A percentile compares a stretch with the other conserved stretches of the same genome.
These are phyloP conservation scores for Boechera retrofracta DNA, from an alignment of 345 rosid genomes.

Conservation along the genomic window DNA sequence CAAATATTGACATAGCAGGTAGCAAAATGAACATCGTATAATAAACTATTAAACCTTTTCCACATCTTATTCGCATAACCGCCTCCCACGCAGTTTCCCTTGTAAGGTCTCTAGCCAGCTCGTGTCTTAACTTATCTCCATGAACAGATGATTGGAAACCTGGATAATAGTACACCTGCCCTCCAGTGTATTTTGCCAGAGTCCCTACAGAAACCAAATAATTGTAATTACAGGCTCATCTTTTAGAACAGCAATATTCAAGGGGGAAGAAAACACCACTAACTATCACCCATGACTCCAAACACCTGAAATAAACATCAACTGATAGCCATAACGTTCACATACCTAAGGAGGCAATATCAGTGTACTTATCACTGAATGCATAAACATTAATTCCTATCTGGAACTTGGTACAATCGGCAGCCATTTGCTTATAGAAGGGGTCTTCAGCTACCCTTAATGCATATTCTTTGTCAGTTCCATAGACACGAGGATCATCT, in stretches of 20 bases:
- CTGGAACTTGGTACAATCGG: constrained; percentile 96
- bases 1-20: constrained; percentile 21
- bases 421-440: constrained; percentile 98
- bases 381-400: constrained; percentile 92
- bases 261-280: background rate
- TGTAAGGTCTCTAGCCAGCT: constrained; percentile 90
- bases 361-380: constrained; percentile 89
- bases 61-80: constrained; percentile 99
- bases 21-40: constrained; percentile 8
- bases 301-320: constrained; percentile 11
- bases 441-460: constrained; percentile 92
- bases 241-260: constrained; percentile 12
- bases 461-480: constrained; percentile 88
- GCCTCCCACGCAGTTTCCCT: constrained; percentile 99
- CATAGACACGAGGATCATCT: constrained; percentile 92
- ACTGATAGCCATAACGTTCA: constrained; percentile 19
- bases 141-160: constrained; percentile 78
- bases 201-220: constrained; percentile 61
- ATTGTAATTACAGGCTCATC: constrained; percentile 7
- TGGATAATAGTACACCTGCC: constrained; percentile 93
- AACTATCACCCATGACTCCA: constrained; percentile 29
- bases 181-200: constrained; percentile 95
- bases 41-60: constrained; percentile 73
- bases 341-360: constrained; percentile 94
- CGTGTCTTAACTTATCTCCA: constrained; percentile 84